These are phyloP conservation scores for Tephrocybe sp. DNA, from an alignment of 768 basidiomycete genomes.

Conservation along the genomic window DNA sequence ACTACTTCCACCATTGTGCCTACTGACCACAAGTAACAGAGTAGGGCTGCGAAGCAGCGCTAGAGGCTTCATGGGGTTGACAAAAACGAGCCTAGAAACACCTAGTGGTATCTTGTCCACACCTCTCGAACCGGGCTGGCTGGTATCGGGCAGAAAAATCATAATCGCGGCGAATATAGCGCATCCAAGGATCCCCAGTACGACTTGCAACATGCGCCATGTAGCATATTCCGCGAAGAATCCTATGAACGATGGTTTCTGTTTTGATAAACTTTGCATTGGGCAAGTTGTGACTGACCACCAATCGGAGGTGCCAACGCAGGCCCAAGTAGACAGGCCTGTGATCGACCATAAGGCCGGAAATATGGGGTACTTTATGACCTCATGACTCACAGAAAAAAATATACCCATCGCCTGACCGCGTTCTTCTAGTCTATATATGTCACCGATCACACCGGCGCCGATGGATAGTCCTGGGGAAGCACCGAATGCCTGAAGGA, in stretches of 20 bases:
- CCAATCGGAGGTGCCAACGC: conserved; percentile 61
- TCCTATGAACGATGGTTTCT: conserved; percentile 31
- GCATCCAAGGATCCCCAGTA: conserved; percentile 40
- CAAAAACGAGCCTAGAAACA: conserved; percentile 34
- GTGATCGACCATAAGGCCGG: neutral
- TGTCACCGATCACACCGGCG: conserved; percentile 57
- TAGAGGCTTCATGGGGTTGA: conserved; percentile 62
- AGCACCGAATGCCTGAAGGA: conserved; percentile 64
- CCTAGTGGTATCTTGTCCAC: conserved; percentile 42
- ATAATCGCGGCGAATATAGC: conserved; percentile 38
- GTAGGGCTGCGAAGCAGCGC: conserved; percentile 59
- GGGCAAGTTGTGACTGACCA: conserved; percentile 37
- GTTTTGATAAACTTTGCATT: too few relatives aligned
- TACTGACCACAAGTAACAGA: conserved; percentile 51
- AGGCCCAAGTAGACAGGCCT: conserved; percentile 59
- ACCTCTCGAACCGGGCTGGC: conserved; percentile 56
- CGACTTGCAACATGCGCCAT: conserved; percentile 61
- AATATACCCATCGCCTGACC: conserved; percentile 39
- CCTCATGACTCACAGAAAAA: conserved; percentile 28
- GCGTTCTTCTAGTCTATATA: conserved; percentile 58
- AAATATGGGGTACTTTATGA: neutral
- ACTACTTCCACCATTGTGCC: neutral
- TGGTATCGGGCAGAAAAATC: conserved; percentile 64
- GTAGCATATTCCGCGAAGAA: conserved; percentile 57
- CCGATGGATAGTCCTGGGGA: conserved; percentile 53